phyloP scores from a whole-genome alignment of 331 rosid genomes.

The Stylosanthes scabra region DNA sequence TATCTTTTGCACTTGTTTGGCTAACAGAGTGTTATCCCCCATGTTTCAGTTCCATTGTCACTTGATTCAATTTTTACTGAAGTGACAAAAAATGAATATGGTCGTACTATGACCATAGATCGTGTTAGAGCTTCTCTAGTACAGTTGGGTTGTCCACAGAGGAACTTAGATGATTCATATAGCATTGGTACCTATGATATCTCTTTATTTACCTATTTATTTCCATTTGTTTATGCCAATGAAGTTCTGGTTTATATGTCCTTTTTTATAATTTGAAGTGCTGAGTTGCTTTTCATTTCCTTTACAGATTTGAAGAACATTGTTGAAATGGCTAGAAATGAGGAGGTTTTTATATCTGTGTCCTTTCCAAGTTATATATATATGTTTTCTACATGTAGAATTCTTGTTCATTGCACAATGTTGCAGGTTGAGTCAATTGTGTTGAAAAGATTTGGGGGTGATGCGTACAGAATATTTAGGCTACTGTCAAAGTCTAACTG shows the following conservation, averaged over 20 bases:
- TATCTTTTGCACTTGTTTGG: constrained; percentile 14
- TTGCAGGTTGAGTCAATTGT: constrained; percentile 90
- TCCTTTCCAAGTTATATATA: not conserved
- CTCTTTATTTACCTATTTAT: constrained; percentile 12
- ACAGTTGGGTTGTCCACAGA: constrained; percentile 62
- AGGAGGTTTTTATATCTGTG: constrained; percentile 65
- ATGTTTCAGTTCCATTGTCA: constrained; percentile 71
- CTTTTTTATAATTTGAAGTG: constrained; percentile 27
- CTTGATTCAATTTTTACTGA: constrained; percentile 66
- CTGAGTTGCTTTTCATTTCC: constrained; percentile 34
- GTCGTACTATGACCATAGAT: constrained; percentile 69
- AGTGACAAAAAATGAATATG: constrained; percentile 79
- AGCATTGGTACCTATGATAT: constrained; percentile 58
- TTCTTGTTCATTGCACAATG: constrained; percentile 35
- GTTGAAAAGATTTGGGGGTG: constrained; percentile 76
- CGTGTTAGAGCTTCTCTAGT: constrained; percentile 72
- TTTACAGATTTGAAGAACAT: constrained; percentile 78
- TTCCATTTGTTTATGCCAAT: constrained; percentile 1
- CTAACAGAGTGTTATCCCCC: constrained; percentile 22
- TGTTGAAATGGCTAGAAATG: constrained; percentile 69
- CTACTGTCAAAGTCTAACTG: constrained; percentile 62
- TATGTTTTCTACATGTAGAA: constrained; percentile 24
- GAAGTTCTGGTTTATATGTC: constrained; percentile 11
- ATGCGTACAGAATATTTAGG: constrained; percentile 89
- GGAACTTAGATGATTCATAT: constrained; percentile 53